Evolutionary conservation across 306 rosid species (phyloP), one percentile per base, ranked within the genome.

Genomic region (Purshia tridentata): DNA sequence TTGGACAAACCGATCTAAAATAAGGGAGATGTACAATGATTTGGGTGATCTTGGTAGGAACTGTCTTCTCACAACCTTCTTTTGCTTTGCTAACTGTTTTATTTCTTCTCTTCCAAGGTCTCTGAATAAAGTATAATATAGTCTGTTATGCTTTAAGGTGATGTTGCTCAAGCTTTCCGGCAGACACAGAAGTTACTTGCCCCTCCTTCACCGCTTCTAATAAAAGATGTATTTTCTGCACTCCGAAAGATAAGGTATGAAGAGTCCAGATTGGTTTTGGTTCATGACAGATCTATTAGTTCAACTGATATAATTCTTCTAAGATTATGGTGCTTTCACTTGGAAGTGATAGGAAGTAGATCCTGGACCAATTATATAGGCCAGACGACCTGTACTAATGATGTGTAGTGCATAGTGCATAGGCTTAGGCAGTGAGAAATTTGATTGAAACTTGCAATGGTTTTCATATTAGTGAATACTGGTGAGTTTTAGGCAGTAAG

Each of bases 101-200:
- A 67, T 44, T 67, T 65, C 72, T 76, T 76, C 44, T 72, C 72
- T 9, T 61, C 50, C 44, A 42, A 47, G 42, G 67, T 59, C 70
- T 20, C 78, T 77, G 70, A 60, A 76, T 80, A 70, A 70, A 23
- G 48, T 39, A 56, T 81, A 72, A 69, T 72, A 66, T 78, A 47
- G 41, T 77, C 65, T 83, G 40, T 70, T 73, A 29, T 82, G 75
- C 20, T 81, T 79, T 60, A 87, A 93, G 98, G 98, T 86, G 98
- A 90, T 84, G 98, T 93, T 81, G 98, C 98, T 77, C 96, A 90
- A 80, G 96, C 88, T 75, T 90, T 88, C 84, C 92, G 97, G 37
- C 96, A 88, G 80, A 86, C 97, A 75, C 98, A 90, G 81, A 90
- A 87, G 76, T 86, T 90, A 72, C 92, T 93, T 77, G 91, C 86